These are phyloP conservation scores for Saccharomycopsis fodiens DNA, from an alignment of 805 yeast genomes.

Conservation along the genomic window DNA sequence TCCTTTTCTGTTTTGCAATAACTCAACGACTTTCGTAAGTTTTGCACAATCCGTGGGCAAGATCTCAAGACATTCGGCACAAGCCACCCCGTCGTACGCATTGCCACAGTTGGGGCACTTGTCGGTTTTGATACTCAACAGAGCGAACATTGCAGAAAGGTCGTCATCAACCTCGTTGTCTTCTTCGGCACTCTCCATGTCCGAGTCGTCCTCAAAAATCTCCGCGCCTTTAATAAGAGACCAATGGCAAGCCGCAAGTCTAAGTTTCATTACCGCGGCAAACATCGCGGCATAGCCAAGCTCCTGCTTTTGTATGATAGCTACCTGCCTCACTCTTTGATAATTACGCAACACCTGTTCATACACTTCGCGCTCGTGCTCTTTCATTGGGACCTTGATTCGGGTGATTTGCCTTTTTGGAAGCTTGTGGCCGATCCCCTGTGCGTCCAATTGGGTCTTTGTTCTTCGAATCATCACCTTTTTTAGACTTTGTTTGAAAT, in stretches of 20 bases:
- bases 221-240: constrained; percentile 13
- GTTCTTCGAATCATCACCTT: constrained; percentile 40
- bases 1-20: constrained; percentile 25
- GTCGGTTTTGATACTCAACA: background rate
- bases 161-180: no score
- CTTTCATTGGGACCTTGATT: background rate
- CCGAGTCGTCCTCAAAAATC: constrained; percentile 6
- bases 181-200: no score
- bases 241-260: constrained; percentile 29
- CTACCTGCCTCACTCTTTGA: background rate
- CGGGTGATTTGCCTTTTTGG: background rate
- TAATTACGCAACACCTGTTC: background rate
- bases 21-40: constrained; percentile 24
- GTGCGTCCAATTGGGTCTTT: constrained; percentile 29
- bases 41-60: constrained; percentile 23
- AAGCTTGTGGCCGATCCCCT: background rate
- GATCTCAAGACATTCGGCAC: background rate
- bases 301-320: background rate
- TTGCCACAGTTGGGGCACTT: background rate
- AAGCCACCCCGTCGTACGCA: background rate
- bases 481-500: constrained; percentile 23
- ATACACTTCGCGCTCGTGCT: background rate
- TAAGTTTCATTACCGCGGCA: constrained; percentile 22
- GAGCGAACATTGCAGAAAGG: background rate
- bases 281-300: background rate